Evolutionary conservation across 1,284 basidiomycete genomes (phyloP), one percentile per base, ranked within the genome.

Genomic region (Ceratobasidium sp.): DNA sequence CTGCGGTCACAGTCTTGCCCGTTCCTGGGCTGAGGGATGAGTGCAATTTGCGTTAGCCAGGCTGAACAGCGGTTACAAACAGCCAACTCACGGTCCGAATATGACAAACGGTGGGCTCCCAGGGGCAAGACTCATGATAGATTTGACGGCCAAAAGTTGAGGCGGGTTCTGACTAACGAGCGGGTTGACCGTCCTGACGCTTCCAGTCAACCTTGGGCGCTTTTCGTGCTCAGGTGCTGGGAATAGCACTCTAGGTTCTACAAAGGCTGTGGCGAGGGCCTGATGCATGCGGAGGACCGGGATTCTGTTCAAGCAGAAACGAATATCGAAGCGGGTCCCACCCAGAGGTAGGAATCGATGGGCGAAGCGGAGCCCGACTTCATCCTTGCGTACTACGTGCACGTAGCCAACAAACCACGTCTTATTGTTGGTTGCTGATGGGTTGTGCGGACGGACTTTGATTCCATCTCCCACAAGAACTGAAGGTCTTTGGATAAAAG

Each of bases 1-100:
- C 83, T 2, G 87, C 79, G 0, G 87, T 89, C 15, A 89, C 82
- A 0, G 88, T 90, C 77, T 89, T 90, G 0, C 88, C 88, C 0
- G 88, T 89, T 12, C 87, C 86, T 3, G 86, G 86, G 3, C 86
- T 87, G 54, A 2, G 27, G n/a, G 43, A 31, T 47, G n/a, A 52
- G 17, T 50, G 6, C 43, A 25, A 29, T 15, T 8, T 17, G 15
- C 1, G n/a, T 50, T 20, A 25, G 22, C 6, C 13, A 27, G n/a
- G n/a, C 8, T 34, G n/a, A 6, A 58, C 31, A 13, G 27, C 3
- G 13, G 22, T 29, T 49, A 29, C 27, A 25, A 8, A 34, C 22
- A 13, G n/a, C n/a, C n/a, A 5, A 53, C 71, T 70, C 34, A 72
- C 71, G 71, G 71, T 35, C 71, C 71, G 20, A 87, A 89, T 1